Base-by-base conservation (phyloP, 106 monocot genomes). In the Iris macrosiphon region DNA sequence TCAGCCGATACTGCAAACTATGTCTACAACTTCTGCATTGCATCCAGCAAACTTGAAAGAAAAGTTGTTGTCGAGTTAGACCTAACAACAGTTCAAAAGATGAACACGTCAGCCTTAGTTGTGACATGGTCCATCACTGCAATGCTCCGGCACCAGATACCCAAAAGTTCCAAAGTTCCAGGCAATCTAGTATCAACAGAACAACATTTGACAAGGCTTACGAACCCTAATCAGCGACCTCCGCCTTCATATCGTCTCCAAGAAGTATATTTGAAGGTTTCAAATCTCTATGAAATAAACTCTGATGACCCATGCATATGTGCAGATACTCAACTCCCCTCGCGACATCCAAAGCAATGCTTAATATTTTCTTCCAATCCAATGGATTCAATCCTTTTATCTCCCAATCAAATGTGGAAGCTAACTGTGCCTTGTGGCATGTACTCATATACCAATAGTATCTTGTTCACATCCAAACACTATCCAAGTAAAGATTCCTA, bases 151-250 rank as follows among this genome's bases (percentile, higher is more conserved):
- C 11, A 68, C 75, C 41, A 75, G 75, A 50, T 75, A 75, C 11
- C 75, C 75, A 21, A 75, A 75, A 58, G 75, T n/a, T n/a, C n/a
- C n/a, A n/a, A n/a, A n/a, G n/a, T 75, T 42, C 75, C 75, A 3
- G 75, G 68, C 23, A 75, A 50, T 32, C 66, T 65, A 13, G 73
- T 73, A 45, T 73, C 73, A 54, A 73, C 66, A 35, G 52, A 73
- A 43, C 73, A 52, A 26, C 66, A 32, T 19, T 66, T 66, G 6
- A 60, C 73, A 73, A 75, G 63, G 14, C 75, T 62, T 26, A 75
- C 75, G 22, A 75, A 68, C 14, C 75, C 75, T n/a, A 75, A 37
- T 75, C 75, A 23, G 75, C 68, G 12, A 76, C 75, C 59, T 76
- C 70, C 11, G 75, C 75, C 64, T 70, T 76, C 75, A 76, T 70